Conservation (phyloP, 371 early-diverging fungal genomes). For the Phascolomyces articulosus region DNA sequence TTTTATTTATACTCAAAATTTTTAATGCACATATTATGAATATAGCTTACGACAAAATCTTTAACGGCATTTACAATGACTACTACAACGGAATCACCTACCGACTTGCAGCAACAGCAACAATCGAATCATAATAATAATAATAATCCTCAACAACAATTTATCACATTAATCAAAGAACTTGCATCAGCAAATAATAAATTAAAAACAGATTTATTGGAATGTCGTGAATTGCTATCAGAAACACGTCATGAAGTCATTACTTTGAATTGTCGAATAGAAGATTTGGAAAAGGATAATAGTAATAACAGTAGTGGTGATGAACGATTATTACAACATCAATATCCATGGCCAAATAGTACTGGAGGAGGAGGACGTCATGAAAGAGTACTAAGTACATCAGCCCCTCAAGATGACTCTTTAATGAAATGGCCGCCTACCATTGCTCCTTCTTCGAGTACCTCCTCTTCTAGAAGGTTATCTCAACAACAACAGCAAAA, state of each 20-base stretch:
- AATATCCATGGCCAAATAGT: too few relatives aligned
- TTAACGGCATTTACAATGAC: neutral
- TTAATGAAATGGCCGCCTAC: neutral
- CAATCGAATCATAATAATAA: neutral
- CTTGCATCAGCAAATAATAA: slow-evolving; percentile 47
- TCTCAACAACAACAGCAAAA: slow-evolving; percentile 13
- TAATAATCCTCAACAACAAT: slow-evolving; percentile 13
- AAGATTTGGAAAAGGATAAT: slow-evolving; percentile 17
- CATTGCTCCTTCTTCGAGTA: too few relatives aligned
- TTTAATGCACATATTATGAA: neutral
- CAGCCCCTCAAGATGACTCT: slow-evolving; percentile 20
- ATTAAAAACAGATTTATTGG: slow-evolving; percentile 40
- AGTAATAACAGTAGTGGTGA: neutral
- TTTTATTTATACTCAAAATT: neutral
- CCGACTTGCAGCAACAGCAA: neutral
- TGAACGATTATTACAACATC: slow-evolving; percentile 1
- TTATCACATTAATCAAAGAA: slow-evolving; percentile 44
- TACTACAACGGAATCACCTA: too few relatives aligned
- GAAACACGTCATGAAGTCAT: slow-evolving; percentile 35
- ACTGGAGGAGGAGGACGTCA: neutral
- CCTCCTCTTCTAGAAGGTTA: neutral
- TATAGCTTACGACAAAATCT: neutral
- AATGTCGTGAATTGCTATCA: slow-evolving; percentile 37
- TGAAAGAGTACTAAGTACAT: slow-evolving; percentile 14
- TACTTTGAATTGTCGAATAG: slow-evolving; percentile 24